A percentile compares a stretch with the other conserved stretches of the same genome.
phyloP scores from a whole-genome alignment of 2,329 filamentous ascomycete genomes.

The Delphinella strobiligena region DNA sequence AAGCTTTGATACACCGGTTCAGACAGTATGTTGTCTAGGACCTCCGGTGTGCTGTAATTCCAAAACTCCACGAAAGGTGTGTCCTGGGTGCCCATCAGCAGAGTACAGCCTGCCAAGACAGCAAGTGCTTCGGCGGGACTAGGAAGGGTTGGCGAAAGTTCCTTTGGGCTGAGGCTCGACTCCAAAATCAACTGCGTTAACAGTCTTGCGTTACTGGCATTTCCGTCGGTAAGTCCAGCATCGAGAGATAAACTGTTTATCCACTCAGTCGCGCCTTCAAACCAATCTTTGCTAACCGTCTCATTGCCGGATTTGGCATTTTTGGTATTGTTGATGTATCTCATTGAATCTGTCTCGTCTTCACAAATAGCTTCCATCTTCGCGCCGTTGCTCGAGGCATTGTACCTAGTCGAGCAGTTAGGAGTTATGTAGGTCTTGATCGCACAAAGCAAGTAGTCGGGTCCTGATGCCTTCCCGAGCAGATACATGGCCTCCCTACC shows the following conservation, averaged over 20 bases:
- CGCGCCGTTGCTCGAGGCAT: slow-evolving; percentile 39
- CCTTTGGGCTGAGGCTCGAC: slow-evolving; percentile 13
- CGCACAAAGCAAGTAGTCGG: slow-evolving; percentile 52
- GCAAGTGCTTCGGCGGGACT: slow-evolving; percentile 64
- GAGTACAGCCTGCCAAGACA: slow-evolving; percentile 54
- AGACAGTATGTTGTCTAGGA: background rate
- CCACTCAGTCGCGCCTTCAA: slow-evolving; percentile 32
- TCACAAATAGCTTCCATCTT: slow-evolving; percentile 51
- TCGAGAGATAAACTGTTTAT: slow-evolving; percentile 30
- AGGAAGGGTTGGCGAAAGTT: slow-evolving; percentile 43
- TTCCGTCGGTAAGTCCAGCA: slow-evolving; percentile 29
- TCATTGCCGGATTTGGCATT: slow-evolving; percentile 33
- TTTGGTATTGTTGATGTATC: slow-evolving; percentile 43
- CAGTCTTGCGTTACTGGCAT: slow-evolving; percentile 31
- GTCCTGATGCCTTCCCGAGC: slow-evolving; percentile 38
- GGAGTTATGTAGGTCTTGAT: slow-evolving; percentile 52
- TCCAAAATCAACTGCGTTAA: slow-evolving; percentile 34
- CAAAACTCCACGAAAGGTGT: slow-evolving; percentile 47
- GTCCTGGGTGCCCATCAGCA: slow-evolving; percentile 48
- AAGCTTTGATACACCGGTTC: slow-evolving; percentile 53
- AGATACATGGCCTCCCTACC: slow-evolving; percentile 51
- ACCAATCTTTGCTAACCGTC: slow-evolving; percentile 28
- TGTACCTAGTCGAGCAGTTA: slow-evolving; percentile 50
- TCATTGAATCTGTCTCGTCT: slow-evolving; percentile 39
- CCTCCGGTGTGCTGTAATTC: slow-evolving; percentile 9